phyloP scores from a whole-genome alignment of 2,329 filamentous ascomycete genomes.

The Botrytis medusae region DNA sequence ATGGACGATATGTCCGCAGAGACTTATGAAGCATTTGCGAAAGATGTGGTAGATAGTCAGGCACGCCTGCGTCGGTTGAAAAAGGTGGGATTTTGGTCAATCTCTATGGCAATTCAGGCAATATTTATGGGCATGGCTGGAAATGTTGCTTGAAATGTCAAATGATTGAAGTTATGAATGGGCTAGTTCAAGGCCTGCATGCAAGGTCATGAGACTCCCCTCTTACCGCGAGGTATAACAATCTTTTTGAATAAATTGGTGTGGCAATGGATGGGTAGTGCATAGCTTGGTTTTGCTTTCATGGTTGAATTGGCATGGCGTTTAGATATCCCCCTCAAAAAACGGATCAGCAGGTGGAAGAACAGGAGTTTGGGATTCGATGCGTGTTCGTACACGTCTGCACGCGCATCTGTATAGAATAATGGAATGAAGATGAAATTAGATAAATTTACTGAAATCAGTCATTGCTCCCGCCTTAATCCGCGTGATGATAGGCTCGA shows the following conservation, averaged over 20 bases:
- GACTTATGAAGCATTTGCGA: conserved; percentile 91
- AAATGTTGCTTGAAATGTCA: conserved; percentile 57
- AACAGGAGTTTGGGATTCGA: conserved; percentile 6
- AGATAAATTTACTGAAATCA: not conserved
- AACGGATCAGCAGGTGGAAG: conserved; percentile 6
- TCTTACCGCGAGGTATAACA: not conserved
- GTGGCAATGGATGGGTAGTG: not conserved
- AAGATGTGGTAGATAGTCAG: conserved; percentile 86
- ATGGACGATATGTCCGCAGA: conserved; percentile 93
- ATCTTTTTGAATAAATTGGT: conserved; percentile 3
- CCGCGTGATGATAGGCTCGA: not conserved
- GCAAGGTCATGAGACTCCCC: conserved; percentile 2
- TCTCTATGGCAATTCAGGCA: conserved; percentile 88
- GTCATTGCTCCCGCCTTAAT: not conserved
- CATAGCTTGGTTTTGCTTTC: conserved; percentile 1
- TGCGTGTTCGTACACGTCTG: not conserved
- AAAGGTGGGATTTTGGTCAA: conserved; percentile 95
- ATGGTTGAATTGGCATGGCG: conserved; percentile 9
- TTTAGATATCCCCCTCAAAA: conserved; percentile 18
- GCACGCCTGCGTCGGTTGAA: conserved; percentile 83
- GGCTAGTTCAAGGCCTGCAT: not conserved
- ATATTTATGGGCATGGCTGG: conserved; percentile 94
- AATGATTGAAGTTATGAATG: not conserved
- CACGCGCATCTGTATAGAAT: not conserved
- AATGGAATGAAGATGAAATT: not conserved